Conservation (phyloP, 768 basidiomycete genomes). For the Lentinula edodes region DNA sequence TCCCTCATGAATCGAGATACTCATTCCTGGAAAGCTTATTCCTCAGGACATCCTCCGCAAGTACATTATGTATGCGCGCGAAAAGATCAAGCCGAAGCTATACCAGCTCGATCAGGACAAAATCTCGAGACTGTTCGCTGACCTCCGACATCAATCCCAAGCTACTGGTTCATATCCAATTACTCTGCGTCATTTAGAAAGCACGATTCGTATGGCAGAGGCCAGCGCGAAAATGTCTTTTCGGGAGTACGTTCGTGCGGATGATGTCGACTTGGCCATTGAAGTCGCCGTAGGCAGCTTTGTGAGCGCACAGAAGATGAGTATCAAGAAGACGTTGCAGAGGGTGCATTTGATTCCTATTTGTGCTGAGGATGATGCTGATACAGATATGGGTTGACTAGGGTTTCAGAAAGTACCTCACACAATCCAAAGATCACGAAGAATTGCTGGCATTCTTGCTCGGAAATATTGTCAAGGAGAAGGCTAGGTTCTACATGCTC, state of each 20-base stretch:
- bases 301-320: constrained; percentile 95
- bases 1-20: not conserved
- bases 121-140: constrained; percentile 87
- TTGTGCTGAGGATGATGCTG: not conserved
- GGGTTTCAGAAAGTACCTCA: constrained; percentile 97
- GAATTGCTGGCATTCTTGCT: constrained; percentile 93
- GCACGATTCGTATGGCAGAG: constrained; percentile 99
- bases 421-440: constrained; percentile 93
- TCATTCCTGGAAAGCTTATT: constrained; percentile 60
- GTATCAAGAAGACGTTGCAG: constrained; percentile 96
- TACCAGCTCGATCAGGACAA: constrained; percentile 96
- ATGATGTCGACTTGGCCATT: constrained; percentile 97
- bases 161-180: constrained; percentile 99
- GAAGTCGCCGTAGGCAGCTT: constrained; percentile 94
- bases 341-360: constrained; percentile 47
- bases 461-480: constrained; percentile 90
- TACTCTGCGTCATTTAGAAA: constrained; percentile 95
- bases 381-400: constrained; percentile 21
- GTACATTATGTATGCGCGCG: constrained; percentile 98
- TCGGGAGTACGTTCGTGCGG: constrained; percentile 90
- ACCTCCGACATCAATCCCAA: constrained; percentile 91
- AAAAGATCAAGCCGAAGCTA: constrained; percentile 87
- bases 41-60: constrained; percentile 95
- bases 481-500: constrained; percentile 77
- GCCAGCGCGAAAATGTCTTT: constrained; percentile 98